phyloP scores from a whole-genome alignment of 2,329 filamentous ascomycete species.

The Peltaster fructicola region DNA sequence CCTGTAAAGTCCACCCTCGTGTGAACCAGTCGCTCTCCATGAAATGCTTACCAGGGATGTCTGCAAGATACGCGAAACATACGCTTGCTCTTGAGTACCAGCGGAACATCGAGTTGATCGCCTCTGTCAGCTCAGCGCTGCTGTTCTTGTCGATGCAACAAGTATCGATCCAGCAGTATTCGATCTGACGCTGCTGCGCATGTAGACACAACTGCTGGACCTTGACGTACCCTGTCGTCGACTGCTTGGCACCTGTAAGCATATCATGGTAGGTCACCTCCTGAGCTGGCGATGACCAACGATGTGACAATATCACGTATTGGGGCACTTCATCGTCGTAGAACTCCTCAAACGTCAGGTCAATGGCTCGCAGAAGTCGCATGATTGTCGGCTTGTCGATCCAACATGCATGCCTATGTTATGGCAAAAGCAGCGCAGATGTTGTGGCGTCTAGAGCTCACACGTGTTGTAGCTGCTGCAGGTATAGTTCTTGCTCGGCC shows the following conservation, averaged over 20 bases:
- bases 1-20: slow-evolving; percentile 12
- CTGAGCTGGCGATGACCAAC: no score
- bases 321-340: slow-evolving; percentile 1
- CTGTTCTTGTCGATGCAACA: slow-evolving; percentile 9
- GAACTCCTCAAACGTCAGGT: slow-evolving; percentile 2
- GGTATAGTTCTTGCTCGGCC: no score
- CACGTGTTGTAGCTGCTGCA: no score
- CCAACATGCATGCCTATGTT: no score
- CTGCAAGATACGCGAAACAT: slow-evolving; percentile 7
- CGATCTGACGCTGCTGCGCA: slow-evolving; percentile 1
- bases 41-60: slow-evolving; percentile 3
- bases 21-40: slow-evolving; percentile 8
- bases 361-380: slow-evolving; percentile 1
- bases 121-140: slow-evolving; percentile 7
- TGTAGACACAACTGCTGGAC: not conserved
- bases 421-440: no score
- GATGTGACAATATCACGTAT: slow-evolving; percentile 3
- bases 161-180: slow-evolving; percentile 9
- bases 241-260: no score
- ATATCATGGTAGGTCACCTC: no score
- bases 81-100: slow-evolving; percentile 6
- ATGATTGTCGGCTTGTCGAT: no score
- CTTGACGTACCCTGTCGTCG: no score
- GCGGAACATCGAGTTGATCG: slow-evolving; percentile 8
- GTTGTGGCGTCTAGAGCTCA: no score